Conservation (phyloP, 2,329 filamentous ascomycete species). For the Phaeophleospora eucalypticola region DNA sequence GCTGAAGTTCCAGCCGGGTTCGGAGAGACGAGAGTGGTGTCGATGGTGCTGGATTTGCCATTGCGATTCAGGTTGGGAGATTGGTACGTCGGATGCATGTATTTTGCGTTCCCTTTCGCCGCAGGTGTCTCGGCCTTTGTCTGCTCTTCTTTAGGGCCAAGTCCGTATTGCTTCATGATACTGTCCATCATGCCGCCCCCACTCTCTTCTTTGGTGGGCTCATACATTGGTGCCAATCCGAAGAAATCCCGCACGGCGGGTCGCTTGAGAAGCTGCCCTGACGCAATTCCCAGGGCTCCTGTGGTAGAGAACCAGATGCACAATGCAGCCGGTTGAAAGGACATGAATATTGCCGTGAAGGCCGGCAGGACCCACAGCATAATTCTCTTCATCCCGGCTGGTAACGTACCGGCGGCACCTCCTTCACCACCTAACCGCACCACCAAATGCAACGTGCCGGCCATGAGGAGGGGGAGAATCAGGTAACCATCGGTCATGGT, state of each 20-base stretch:
- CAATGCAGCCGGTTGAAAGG: conserved; percentile 53
- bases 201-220: conserved; percentile 9
- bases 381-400: conserved; percentile 35
- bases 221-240: conserved; percentile 36
- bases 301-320: conserved; percentile 60
- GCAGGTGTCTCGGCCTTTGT: background rate
- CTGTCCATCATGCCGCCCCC: conserved; percentile 6
- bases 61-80: conserved; percentile 13
- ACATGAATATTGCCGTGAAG: conserved; percentile 52
- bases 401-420: conserved; percentile 32
- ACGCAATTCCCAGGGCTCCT: conserved; percentile 37
- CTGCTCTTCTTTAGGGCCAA: background rate
- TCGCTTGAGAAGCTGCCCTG: conserved; percentile 38
- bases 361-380: conserved; percentile 50
- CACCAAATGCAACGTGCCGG: conserved; percentile 28
- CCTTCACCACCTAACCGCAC: conserved; percentile 48
- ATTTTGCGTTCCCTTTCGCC: conserved; percentile 16
- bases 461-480: conserved; percentile 58
- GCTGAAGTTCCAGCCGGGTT: conserved; percentile 1
- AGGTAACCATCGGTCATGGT: conserved; percentile 72
- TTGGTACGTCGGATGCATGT: conserved; percentile 20
- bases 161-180: conserved; percentile 1
- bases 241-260: conserved; percentile 36
- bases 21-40: conserved; percentile 13
- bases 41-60: conserved; percentile 11